These are phyloP conservation scores for Mycena belliarum DNA, from an alignment of 768 basidiomycete species.

Conservation along the genomic window DNA sequence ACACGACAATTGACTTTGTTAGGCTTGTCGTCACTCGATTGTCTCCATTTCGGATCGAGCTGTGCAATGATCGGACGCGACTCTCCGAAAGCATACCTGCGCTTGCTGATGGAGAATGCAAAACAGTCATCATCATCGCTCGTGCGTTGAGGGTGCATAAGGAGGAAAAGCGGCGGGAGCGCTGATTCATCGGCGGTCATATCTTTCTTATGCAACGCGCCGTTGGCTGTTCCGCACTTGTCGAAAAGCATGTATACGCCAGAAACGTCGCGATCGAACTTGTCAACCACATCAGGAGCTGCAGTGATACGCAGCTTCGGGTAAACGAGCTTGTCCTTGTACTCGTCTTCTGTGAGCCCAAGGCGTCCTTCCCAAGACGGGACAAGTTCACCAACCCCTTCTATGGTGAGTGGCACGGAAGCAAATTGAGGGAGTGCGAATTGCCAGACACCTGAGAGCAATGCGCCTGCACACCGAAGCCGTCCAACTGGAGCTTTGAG, in stretches of 20 bases:
- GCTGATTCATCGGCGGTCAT: constrained; percentile 40
- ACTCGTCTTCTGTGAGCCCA: constrained; percentile 66
- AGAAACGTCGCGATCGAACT: constrained; percentile 78
- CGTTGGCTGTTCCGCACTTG: constrained; percentile 87
- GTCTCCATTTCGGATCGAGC: constrained; percentile 79
- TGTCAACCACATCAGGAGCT: constrained; percentile 40
- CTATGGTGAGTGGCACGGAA: constrained; percentile 59
- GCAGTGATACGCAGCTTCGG: constrained; percentile 67
- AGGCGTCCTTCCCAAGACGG: constrained; percentile 86
- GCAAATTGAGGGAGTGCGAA: constrained; percentile 69
- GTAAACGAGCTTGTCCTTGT: constrained; percentile 67
- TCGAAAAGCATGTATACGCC: constrained; percentile 79
- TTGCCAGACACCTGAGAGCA: constrained; percentile 79
- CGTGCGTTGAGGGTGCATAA: constrained; percentile 87
- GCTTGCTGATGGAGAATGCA: constrained; percentile 78
- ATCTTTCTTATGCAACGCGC: constrained; percentile 73
- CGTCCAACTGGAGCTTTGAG: constrained; percentile 79
- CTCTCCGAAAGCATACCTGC: constrained; percentile 81
- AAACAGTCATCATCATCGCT: constrained; percentile 77
- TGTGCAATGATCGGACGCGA: constrained; percentile 75
- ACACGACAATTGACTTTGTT: constrained; percentile 58
- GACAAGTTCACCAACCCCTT: constrained; percentile 67
- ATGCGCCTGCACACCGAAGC: constrained; percentile 51
- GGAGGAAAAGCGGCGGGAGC: constrained; percentile 70
- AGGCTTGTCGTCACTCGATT: constrained; percentile 50